Base-by-base conservation (phyloP, 257 asterid species). In the Nicotiana tomentosiformis region DNA sequence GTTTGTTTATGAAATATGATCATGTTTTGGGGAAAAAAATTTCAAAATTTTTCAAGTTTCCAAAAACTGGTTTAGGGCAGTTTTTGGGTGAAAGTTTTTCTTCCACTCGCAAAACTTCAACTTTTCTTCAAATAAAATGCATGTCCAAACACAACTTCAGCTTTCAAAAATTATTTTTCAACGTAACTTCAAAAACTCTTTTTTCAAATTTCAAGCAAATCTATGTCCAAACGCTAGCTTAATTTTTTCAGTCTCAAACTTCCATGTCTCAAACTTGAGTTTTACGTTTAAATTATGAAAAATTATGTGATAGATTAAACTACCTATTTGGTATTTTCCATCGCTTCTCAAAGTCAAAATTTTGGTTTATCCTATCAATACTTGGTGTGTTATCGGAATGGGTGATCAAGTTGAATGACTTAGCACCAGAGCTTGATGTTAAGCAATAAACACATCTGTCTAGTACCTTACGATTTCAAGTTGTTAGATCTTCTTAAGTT, bases 371-470 rank as follows among this genome's bases (percentile, higher is more conserved):
- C 62, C 64, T 7, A 51, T 26, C 80, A 74, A 49, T 74, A 74
- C 64, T 74, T 74, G 80, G 26, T 49, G 43, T 74, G 8, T 15
- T 51, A 7, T 74, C 3, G 43, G 37, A 72, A 23, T 43, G 1
- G n/a, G 78, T 39, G 58, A 46, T 46, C 23, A 65, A 56, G 68
- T 79, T 57, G 35, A 39, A 72, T 46, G 60, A 43, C 23, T 20
- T 20, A 46, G 79, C 79, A 72, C 23, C 79, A 72, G 37, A 72
- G 58, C 58, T 70, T 72, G 61, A 43, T 46, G 17, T 20, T 46
- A 72, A 72, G 18, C 61, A 46, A 43, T 72, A 26, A 51, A 46
- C 80, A 76, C 80, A 76, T 76, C 80, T 76, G 53, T 76, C 23
- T 51, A 51, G 64, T 76, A 51, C 10, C 80, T 51, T 74, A 46